Conservation (phyloP, 139 green algal species). For the Zygnema cylindricum region DNA sequence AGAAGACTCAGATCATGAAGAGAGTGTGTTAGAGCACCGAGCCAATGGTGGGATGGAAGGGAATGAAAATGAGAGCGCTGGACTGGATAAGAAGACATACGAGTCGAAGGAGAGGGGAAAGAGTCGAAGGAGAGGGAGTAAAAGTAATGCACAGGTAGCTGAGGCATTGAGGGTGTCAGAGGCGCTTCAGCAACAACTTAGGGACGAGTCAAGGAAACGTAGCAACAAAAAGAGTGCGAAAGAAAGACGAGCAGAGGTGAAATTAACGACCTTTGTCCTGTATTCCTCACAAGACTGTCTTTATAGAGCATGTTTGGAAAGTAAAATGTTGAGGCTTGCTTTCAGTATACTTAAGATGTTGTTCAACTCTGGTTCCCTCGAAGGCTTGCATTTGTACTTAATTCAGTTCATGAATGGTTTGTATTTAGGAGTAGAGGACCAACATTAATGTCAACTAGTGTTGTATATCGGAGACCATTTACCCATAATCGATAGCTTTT, state of each 20-base stretch:
- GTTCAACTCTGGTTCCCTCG: too few species aligned
- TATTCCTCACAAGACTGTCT: too few species aligned
- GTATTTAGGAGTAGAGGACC: too few species aligned
- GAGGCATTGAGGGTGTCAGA: neutral
- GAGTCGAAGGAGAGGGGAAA: conserved; percentile 5
- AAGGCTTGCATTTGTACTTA: too few species aligned
- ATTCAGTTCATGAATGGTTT: too few species aligned
- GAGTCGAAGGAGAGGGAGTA: neutral
- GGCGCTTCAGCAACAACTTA: neutral
- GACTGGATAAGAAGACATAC: neutral
- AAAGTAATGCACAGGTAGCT: conserved; percentile 3
- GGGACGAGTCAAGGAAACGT: neutral
- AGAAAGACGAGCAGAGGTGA: neutral
- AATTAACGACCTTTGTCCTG: conserved; percentile 21
- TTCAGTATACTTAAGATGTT: too few species aligned
- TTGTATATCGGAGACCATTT: too few species aligned
- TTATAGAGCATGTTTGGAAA: too few species aligned
- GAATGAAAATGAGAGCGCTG: neutral
- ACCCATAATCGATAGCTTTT: too few species aligned
- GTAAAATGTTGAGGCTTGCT: too few species aligned
- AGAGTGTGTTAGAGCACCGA: neutral
- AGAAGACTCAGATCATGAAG: conserved; percentile 8
- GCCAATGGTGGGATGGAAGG: neutral
- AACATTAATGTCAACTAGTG: too few species aligned
- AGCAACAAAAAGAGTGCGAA: conserved; percentile 11